Conservation (phyloP, 257 asterid species). For the Solanum pimpinellifolium region DNA sequence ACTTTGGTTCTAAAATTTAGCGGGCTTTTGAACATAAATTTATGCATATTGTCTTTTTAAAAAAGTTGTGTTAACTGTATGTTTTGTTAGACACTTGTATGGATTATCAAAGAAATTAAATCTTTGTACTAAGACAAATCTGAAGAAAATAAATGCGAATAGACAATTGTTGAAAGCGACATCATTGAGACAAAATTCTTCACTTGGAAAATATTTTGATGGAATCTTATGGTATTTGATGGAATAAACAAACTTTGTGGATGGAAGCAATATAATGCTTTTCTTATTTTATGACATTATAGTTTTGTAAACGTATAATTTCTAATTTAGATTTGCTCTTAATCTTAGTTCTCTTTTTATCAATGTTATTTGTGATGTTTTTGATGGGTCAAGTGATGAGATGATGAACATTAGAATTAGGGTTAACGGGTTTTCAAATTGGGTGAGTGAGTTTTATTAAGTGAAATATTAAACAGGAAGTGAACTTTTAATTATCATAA, state of each 20-base stretch:
- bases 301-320: not conserved
- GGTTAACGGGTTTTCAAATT: no score
- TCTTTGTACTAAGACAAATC: not conserved
- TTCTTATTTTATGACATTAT: not conserved
- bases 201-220: not conserved
- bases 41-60: not conserved
- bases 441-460: no score
- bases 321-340: not conserved
- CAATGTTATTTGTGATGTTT: no score
- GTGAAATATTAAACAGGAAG: no score
- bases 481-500: no score
- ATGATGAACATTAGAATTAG: no score
- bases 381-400: no score
- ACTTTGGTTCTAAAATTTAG: not conserved
- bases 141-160: not conserved
- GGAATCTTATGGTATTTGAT: not conserved
- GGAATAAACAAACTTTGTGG: not conserved
- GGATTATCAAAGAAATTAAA: not conserved
- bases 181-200: not conserved
- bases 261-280: not conserved
- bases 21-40: not conserved
- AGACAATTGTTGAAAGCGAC: not conserved
- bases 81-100: not conserved
- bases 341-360: no score
- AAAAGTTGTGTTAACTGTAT: not conserved